Evolutionary conservation across 2,329 filamentous ascomycete species (phyloP).

Genomic region (Chaetomium strumarium): DNA sequence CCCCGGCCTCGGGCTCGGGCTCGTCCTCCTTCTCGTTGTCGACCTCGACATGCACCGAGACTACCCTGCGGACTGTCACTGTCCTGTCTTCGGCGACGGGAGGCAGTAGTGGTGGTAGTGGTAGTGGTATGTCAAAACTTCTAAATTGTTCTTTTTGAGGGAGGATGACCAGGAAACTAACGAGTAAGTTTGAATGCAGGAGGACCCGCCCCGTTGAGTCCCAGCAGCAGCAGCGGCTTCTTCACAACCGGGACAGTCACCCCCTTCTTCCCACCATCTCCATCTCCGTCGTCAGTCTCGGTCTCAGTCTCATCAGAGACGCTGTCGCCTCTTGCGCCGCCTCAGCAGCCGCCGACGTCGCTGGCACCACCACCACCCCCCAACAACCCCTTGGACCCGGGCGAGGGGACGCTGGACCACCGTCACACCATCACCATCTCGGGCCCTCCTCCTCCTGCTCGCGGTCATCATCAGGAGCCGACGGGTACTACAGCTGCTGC

Average conservation of each 20-base stretch:
- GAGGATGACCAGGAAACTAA: too few species aligned
- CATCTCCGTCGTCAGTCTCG: not conserved
- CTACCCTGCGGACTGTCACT: slow-evolving; percentile 21
- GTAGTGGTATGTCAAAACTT: not conserved
- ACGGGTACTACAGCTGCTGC: too few species aligned
- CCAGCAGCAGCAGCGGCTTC: not conserved
- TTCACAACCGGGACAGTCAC: not conserved
- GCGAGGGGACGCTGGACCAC: slow-evolving; percentile 15
- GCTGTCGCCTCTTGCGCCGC: not conserved
- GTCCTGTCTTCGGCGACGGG: not conserved
- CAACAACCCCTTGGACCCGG: slow-evolving; percentile 16
- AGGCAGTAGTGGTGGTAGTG: not conserved
- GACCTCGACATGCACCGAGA: slow-evolving; percentile 18
- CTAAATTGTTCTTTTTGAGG: too few species aligned
- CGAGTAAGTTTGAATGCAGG: too few species aligned
- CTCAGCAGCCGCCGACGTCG: not conserved
- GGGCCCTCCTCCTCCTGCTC: not conserved
- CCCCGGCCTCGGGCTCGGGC: not conserved
- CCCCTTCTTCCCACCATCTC: too few species aligned
- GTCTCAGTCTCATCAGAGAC: not conserved
- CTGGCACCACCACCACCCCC: slow-evolving; percentile 9
- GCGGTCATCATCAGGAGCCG: too few species aligned
- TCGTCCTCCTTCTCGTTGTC: not conserved
- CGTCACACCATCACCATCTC: slow-evolving; percentile 12
- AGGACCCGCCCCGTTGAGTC: too few species aligned